Conservation (phyloP, 345 rosid genomes). For the Microthlaspi erraticum region DNA sequence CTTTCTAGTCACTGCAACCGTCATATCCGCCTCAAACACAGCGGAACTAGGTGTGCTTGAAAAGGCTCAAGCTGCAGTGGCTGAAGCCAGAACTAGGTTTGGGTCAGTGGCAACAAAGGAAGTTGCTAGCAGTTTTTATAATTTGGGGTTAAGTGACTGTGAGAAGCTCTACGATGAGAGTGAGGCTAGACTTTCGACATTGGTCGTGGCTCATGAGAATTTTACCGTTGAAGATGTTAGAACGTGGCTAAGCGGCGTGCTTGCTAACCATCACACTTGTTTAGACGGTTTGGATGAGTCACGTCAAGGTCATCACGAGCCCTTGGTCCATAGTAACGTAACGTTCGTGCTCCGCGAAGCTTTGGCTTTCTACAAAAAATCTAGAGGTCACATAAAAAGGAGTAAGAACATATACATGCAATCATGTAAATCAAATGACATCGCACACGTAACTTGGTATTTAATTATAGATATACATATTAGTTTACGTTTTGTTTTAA, state of each 20-base stretch:
- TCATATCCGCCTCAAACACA: conserved; percentile 33
- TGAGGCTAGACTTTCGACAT: conserved; percentile 51
- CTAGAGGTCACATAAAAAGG: conserved; percentile 9
- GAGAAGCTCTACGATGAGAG: conserved; percentile 58
- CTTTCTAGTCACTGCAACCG: conserved; percentile 37
- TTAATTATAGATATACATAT: too few relatives aligned
- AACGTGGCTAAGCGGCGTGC: conserved; percentile 65
- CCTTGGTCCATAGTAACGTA: conserved; percentile 45
- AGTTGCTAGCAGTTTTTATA: conserved; percentile 4
- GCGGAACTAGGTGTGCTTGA: conserved; percentile 43
- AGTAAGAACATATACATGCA: conserved; percentile 35
- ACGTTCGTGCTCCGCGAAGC: conserved; percentile 51
- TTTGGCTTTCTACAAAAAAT: conserved; percentile 48
- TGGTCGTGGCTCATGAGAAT: conserved; percentile 41
- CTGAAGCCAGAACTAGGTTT: conserved; percentile 44
- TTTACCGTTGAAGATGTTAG: conserved; percentile 54
- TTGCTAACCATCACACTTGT: conserved; percentile 62
- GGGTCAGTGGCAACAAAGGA: conserved; percentile 21
- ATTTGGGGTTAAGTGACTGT: conserved; percentile 53
- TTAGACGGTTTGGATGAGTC: conserved; percentile 57
- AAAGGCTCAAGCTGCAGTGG: conserved; percentile 47
- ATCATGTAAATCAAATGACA: conserved; percentile 6
- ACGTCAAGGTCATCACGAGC: conserved; percentile 32
- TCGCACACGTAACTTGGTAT: neutral
- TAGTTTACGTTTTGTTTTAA: neutral